Conservation (phyloP, 2,329 filamentous ascomycete genomes). For the Trichoderma koningii region DNA sequence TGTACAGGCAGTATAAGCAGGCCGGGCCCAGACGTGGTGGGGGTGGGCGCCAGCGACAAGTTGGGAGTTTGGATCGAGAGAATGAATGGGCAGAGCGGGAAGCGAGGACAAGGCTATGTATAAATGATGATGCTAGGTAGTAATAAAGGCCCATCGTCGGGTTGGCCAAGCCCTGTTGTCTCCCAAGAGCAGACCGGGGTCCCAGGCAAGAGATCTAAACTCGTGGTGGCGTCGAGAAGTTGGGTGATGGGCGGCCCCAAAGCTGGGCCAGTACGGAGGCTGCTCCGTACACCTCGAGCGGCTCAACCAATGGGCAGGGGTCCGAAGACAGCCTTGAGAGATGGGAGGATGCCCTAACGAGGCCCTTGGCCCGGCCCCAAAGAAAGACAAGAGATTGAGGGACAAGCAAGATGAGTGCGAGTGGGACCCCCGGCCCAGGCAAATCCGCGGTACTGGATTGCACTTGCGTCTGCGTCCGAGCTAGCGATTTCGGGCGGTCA, state of each 20-base stretch:
- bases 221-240: constrained; percentile 41
- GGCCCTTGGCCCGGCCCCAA: constrained; percentile 25
- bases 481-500: constrained; percentile 34
- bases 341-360: constrained; percentile 26
- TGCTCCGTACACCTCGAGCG: constrained; percentile 25
- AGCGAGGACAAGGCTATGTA: constrained; percentile 25
- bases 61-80: constrained; percentile 25
- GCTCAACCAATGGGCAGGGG: constrained; percentile 27
- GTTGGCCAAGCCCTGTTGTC: constrained; percentile 27
- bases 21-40: constrained; percentile 15
- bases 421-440: constrained; percentile 32
- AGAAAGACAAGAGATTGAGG: constrained; percentile 25
- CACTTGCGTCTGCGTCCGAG: constrained; percentile 36
- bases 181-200: constrained; percentile 28
- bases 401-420: constrained; percentile 30
- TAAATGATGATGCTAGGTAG: constrained; percentile 26
- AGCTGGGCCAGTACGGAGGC: constrained; percentile 25
- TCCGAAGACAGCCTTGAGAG: constrained; percentile 13
- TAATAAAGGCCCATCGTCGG: constrained; percentile 29
- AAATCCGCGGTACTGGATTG: constrained; percentile 42
- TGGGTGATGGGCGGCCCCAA: constrained; percentile 33
- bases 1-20: constrained; percentile 8
- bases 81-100: constrained; percentile 19
- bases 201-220: constrained; percentile 40
- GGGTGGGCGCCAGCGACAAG: constrained; percentile 18